Conservation (phyloP, 495 filamentous ascomycete genomes). For the Xylaria palmicola region DNA sequence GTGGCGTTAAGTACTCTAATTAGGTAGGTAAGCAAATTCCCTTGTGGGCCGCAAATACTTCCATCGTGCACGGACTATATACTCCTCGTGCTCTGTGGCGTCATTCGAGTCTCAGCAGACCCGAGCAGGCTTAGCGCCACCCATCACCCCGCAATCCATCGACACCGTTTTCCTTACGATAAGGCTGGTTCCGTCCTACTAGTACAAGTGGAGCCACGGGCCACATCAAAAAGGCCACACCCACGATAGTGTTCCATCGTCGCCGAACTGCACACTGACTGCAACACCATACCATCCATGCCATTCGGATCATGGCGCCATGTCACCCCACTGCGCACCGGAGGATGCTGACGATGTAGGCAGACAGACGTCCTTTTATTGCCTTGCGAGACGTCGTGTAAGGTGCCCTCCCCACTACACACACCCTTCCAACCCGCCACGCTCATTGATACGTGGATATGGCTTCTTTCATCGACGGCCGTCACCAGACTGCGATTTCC, state of each 20-base stretch:
- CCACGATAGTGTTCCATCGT: background rate
- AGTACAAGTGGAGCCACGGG: too few relatives aligned
- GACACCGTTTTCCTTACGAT: background rate
- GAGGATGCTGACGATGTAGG: background rate
- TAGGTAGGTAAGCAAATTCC: too few relatives aligned
- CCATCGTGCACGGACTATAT: too few relatives aligned
- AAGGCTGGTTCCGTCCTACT: background rate
- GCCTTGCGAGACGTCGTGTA: background rate
- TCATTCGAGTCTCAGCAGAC: too few relatives aligned
- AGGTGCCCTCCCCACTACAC: background rate
- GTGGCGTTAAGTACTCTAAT: too few relatives aligned
- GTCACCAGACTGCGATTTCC: background rate
- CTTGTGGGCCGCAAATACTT: too few relatives aligned
- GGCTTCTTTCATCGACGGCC: background rate
- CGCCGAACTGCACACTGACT: background rate
- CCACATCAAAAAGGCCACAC: too few relatives aligned
- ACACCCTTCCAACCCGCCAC: background rate
- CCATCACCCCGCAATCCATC: background rate
- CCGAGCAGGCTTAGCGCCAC: background rate
- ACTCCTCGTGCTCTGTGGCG: too few relatives aligned
- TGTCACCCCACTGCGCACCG: background rate
- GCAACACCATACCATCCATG: background rate
- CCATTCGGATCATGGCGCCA: background rate
- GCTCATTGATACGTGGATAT: too few relatives aligned
- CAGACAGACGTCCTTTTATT: background rate